Evolutionary conservation across 768 basidiomycete species (phyloP).

Genomic region (Leccinellum albellum): DNA sequence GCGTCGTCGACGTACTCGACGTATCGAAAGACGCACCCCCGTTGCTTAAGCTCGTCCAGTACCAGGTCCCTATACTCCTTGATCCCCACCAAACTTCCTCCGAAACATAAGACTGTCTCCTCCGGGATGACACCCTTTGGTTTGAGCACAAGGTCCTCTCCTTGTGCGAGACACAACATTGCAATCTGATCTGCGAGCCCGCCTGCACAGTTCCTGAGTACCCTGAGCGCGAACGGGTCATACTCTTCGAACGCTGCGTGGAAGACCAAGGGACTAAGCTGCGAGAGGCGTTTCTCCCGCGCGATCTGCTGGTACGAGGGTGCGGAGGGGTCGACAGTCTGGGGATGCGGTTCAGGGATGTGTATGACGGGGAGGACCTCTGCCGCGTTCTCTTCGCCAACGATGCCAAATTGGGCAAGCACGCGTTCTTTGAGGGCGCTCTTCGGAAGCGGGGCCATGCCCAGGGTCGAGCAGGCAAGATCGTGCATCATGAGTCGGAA

Average conservation of each 20-base stretch:
- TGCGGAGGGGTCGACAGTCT: constrained; percentile 14
- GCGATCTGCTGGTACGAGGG: constrained; percentile 33
- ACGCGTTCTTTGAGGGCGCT: constrained; percentile 45
- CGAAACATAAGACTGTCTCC: constrained; percentile 66
- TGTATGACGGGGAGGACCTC: constrained; percentile 68
- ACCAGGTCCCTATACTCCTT: constrained; percentile 53
- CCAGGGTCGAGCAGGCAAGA: constrained; percentile 46
- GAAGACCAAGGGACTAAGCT: constrained; percentile 75
- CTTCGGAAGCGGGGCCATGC: constrained; percentile 13
- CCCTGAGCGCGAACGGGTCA: constrained; percentile 61
- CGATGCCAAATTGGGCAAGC: constrained; percentile 53
- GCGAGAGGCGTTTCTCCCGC: constrained; percentile 72
- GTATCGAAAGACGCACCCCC: constrained; percentile 61
- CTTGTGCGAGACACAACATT: constrained; percentile 39
- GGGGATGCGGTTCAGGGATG: constrained; percentile 47
- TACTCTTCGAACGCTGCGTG: constrained; percentile 64
- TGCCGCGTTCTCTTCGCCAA: constrained; percentile 40
- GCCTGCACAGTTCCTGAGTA: constrained; percentile 50
- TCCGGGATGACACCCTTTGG: constrained; percentile 45
- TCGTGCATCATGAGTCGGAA: constrained; percentile 63
- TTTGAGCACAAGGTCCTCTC: constrained; percentile 31
- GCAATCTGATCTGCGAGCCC: constrained; percentile 59
- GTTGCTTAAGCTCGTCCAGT: constrained; percentile 50
- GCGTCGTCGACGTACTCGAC: constrained; percentile 70
- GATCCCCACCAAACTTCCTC: constrained; percentile 72